A percentile compares a stretch with the other conserved stretches of the same genome.
These are phyloP conservation scores for Cordyceps cateniannulata DNA, from an alignment of 2,329 filamentous ascomycete species.

Conservation along the genomic window DNA sequence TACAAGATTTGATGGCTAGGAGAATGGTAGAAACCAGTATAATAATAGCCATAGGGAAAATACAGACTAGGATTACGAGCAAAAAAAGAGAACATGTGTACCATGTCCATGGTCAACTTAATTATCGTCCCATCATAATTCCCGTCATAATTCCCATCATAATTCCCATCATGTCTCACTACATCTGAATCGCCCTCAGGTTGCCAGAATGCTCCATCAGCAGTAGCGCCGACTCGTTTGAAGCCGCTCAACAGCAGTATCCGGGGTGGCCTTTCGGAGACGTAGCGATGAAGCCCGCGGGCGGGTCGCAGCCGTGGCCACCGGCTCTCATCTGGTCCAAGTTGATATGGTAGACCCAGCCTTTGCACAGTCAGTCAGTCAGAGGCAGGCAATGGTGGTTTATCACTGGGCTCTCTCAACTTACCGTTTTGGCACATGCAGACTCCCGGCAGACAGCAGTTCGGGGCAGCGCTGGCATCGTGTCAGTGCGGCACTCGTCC, in stretches of 20 bases:
- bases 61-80: not conserved
- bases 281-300: not conserved
- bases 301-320: conserved; percentile 2
- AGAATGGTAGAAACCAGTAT: not conserved
- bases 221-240: not conserved
- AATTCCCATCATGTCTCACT: not conserved
- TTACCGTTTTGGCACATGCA: not conserved
- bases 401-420: not conserved
- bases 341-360: not conserved
- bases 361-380: not conserved
- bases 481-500: not conserved
- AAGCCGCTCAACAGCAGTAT: not conserved
- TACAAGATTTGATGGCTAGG: not conserved
- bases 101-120: not conserved
- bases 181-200: not conserved
- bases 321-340: not conserved
- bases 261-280: not conserved
- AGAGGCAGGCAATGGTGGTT: not conserved
- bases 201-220: not conserved
- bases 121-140: too few species aligned
- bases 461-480: not conserved
- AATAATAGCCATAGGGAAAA: not conserved
- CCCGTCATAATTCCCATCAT: too few species aligned
- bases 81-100: not conserved
- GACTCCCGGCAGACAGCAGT: not conserved